Base-by-base conservation (phyloP, 176 grass and related monocot species). In the Carex scoparia region DNA sequence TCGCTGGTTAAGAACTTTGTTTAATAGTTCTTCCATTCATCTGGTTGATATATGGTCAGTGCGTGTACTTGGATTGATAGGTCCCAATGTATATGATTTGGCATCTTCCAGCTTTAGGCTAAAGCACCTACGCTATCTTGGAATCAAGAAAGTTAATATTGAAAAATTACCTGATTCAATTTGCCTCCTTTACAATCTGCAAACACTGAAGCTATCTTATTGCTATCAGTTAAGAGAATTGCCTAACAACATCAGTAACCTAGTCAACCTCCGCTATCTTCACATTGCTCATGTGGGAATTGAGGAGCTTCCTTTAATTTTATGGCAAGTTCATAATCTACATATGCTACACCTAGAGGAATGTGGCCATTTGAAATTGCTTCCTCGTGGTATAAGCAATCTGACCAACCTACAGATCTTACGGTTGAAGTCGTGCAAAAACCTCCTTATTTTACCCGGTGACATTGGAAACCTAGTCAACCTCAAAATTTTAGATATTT, bases 241-340 rank as follows among this genome's bases (percentile, higher is more conserved):
- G 14, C 70, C 84, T 51, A 64, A 19, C 28, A 78, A 68, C 7
- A 31, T 86, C 18, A 28, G 57, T 3, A 62, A 65, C 2, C 33
- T 86, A 27, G 58, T 48, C 1, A 73, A 86, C 6, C 70, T 86
- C 38, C 84, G 84, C 56, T 86, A 76, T 65, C 31, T 86, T 79
- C 12, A 62, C 49, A 48, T 86, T 46, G 30, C 10, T 35, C 10
- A 57, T 31, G 48, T 13, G 49, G 60, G 5, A 30, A 86, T 54
- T 62, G 46, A 56, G 61, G 18, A 5, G 3, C 44, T 86, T 23
- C 84, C 84, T 79, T 12, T n/a, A 10, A 44, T 49, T 9, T 37
- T 86, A 71, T 86, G 84, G 18, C 16, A 78, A 31, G 42, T 86
- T 33, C 13, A 18, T 33, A 78, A 76, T 66, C 32, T 86, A 63